Evolutionary conservation across 2,329 filamentous ascomycete species (phyloP).

Genomic region (Apiospora aurea): DNA sequence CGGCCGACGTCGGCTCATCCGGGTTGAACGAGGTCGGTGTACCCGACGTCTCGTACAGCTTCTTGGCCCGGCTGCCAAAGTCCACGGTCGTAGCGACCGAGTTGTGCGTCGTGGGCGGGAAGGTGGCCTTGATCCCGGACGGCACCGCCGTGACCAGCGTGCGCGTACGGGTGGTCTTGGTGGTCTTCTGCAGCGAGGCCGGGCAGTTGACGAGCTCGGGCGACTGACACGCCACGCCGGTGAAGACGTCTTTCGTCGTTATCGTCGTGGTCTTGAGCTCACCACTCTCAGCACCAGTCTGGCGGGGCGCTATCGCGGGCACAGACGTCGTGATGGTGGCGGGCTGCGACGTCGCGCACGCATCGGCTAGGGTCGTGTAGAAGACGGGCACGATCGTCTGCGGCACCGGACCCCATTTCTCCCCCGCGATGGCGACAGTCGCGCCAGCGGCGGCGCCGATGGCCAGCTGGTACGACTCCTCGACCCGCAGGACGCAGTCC

Average conservation of each 20-base stretch:
- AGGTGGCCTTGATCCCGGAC: conserved; percentile 47
- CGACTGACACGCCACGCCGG: conserved; percentile 52
- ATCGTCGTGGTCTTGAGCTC: conserved; percentile 50
- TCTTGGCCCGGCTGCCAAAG: conserved; percentile 51
- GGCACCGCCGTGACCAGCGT: conserved; percentile 51
- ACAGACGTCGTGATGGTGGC: conserved; percentile 35
- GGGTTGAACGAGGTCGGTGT: conserved; percentile 53
- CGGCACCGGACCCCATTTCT: conserved; percentile 59
- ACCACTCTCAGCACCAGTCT: conserved; percentile 29
- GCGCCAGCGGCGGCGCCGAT: conserved; percentile 63
- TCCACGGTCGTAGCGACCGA: conserved; percentile 44
- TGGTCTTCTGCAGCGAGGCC: conserved; percentile 54
- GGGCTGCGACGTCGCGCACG: conserved; percentile 44
- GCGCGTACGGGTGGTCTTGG: conserved; percentile 45
- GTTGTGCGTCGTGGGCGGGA: conserved; percentile 45
- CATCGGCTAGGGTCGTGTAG: conserved; percentile 56
- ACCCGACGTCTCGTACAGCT: conserved; percentile 49
- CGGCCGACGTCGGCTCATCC: conserved; percentile 37
- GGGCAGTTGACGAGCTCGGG: conserved; percentile 57
- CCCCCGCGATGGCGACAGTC: conserved; percentile 49
- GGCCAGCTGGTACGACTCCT: conserved; percentile 58
- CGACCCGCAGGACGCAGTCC: conserved; percentile 53
- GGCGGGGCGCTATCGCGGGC: conserved; percentile 25
- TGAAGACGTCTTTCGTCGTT: conserved; percentile 49
- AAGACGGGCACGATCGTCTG: conserved; percentile 57